Base-by-base conservation (phyloP, 805 yeast genomes). In the Yamadazyma akitaensis region DNA sequence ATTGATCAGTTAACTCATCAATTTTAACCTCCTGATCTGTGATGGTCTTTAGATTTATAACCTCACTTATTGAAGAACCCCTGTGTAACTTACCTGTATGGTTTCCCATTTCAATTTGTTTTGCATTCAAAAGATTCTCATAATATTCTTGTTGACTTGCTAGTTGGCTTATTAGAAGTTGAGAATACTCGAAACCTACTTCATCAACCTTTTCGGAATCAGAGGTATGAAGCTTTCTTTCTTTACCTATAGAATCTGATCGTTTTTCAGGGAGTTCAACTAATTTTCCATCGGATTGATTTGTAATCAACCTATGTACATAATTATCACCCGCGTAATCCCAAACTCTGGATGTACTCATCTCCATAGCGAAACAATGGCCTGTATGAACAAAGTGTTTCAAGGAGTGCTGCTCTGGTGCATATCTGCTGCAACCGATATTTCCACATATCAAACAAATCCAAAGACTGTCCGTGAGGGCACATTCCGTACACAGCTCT, bases 281-380 rank as follows among this genome's bases (percentile, higher is more conserved):
- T 28, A 91, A 65, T 56, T 91, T 91, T 0, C 97, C 97, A 61
- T 90, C 97, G 0, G 84, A 75, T 61, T 87, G 91, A 63, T 88
- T 89, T 50, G 90, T 88, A 3, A 90, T 77, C 37, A 90, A 67
- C 42, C 97, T 65, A 63, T 90, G 97, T 9, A 90, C 97, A 62
- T 90, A 90, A 53, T 81, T 82, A 60, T 90, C 97, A 2, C 91
- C 91, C 0, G 91, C 90, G 61, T 90, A 90, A 62, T 90, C 97
- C 97, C 97, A 90, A 1, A 90, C 96, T 35, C 97, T 72, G 50
- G 90, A 94, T 0, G 95, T 80, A 10, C 73, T 65, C 39, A 88
- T 70, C 58, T 90, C 96, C 96, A 90, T 89, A 0, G 96, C 86
- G 67, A 88, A 90, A 56, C 96, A 87, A 63, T 90, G 97, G 5